Evolutionary conservation across 1,284 basidiomycete species (phyloP).

Genomic region (Heliocybe sulcata): DNA sequence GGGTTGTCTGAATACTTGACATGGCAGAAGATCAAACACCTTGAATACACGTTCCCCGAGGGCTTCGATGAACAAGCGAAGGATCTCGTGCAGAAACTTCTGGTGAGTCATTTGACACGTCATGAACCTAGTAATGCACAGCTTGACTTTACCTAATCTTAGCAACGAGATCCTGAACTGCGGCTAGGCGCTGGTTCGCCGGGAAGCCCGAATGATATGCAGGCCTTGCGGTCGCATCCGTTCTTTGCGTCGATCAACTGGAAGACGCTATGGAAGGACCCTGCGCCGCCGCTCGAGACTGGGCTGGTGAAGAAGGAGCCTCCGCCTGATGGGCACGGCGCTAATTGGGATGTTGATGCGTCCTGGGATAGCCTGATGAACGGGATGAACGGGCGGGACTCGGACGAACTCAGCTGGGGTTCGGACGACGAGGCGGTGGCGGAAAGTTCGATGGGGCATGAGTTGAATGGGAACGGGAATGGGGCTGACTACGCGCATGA

Average conservation of each 20-base stretch:
- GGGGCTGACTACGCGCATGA: constrained; percentile 10
- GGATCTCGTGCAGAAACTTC: constrained; percentile 58
- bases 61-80: constrained; percentile 64
- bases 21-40: constrained; percentile 72
- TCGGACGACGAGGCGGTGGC: constrained; percentile 33
- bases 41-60: constrained; percentile 69
- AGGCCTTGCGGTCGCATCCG: constrained; percentile 63
- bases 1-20: constrained; percentile 81
- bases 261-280: constrained; percentile 66
- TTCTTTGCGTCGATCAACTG: constrained; percentile 74
- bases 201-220: constrained; percentile 39
- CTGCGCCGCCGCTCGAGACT: constrained; percentile 49
- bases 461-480: background rate
- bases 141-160: constrained; percentile 6
- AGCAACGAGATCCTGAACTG: constrained; percentile 66
- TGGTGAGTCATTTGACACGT: constrained; percentile 36
- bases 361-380: constrained; percentile 47
- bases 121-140: constrained; percentile 2
- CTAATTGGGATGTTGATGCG: constrained; percentile 38
- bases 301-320: constrained; percentile 46
- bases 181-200: constrained; percentile 61
- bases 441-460: constrained; percentile 7
- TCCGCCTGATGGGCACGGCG: constrained; percentile 19
- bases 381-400: constrained; percentile 19
- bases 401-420: constrained; percentile 35